phyloP scores from a whole-genome alignment of 2,329 filamentous ascomycete genomes.

The Penicillium sp. region DNA sequence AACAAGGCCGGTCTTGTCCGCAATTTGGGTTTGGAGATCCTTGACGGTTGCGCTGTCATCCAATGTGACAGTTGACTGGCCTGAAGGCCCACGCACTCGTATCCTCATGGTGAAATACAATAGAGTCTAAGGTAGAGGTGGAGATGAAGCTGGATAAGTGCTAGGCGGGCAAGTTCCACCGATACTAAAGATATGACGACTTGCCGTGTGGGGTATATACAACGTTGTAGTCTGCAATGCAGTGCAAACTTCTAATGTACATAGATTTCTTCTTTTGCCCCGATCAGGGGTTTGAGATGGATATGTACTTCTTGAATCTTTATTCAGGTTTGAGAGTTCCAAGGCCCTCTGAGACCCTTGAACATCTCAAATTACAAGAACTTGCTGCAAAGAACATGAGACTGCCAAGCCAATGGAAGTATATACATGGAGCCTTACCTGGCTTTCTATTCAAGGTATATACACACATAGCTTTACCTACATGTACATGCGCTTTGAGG shows the following conservation, averaged over 20 bases:
- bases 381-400: neutral
- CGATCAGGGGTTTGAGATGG: neutral
- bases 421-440: no score
- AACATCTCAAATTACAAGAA: neutral
- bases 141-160: neutral
- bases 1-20: slow-evolving; percentile 61
- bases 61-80: slow-evolving; percentile 68
- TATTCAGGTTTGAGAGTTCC: neutral
- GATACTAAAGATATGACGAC: slow-evolving; percentile 12
- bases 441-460: no score
- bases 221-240: neutral
- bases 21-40: slow-evolving; percentile 45
- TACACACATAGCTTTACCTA: no score
- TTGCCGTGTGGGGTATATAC: slow-evolving; percentile 10
- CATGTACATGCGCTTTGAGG: no score
- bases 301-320: neutral
- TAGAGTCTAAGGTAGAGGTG: neutral
- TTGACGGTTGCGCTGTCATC: slow-evolving; percentile 59
- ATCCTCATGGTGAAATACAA: slow-evolving; percentile 61
- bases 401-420: neutral
- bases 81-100: slow-evolving; percentile 71
- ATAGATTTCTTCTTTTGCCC: neutral
- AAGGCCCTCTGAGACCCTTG: neutral
- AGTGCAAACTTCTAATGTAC: neutral
- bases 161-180: slow-evolving; percentile 5